Base-by-base conservation (phyloP, 352 stramenopile species). In the Pythium sp. region DNA sequence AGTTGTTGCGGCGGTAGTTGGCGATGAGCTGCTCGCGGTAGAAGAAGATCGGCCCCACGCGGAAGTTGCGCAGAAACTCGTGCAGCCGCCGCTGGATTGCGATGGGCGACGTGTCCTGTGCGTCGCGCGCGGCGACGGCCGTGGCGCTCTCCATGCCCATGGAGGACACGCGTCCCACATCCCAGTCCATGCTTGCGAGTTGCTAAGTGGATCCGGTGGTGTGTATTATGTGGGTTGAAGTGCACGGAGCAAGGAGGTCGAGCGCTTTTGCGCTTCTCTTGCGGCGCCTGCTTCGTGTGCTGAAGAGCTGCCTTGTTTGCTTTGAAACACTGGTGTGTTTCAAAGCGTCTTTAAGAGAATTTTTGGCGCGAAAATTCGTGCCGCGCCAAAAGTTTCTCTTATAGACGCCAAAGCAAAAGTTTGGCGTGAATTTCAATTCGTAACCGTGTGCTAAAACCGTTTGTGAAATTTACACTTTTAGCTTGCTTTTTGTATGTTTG, bases 21-120 rank as follows among this genome's bases (percentile, higher is more conserved):
- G 86, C 80, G 34, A 97, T 71, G 18, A 97, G 84, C 77, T 96
- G 86, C 71, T 97, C 87, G 63, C 92, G 87, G 72, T 98, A 98
- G 71, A 86, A 89, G 70, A 97, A 97, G 30, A 96, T 76, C 41
- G 87, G 81, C 0, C 90, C 92, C 8, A 95, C 76, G 41, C 88
- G 84, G 71, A 97, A 98, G 56, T 86, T 91, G 54, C 92, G 89
- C 59, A 98, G 79, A 66, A 98, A 98, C 20, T 87, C 76, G n/a
- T 86, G 72, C 41, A 93, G 65, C 15, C 87, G 83, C 34, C 75
- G 76, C 68, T 93, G 86, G 59, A 94, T 71, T 8, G 82, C 84
- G 14, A 82, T 78, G 5, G 81, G 84, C 55, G 81, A 90, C 26
- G 72, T 75, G 49, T 86, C 76, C 18, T 81, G 73, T 24, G 75